Percentiles rank a stretch among this genome's conserved stretches.
These are phyloP conservation scores for Picochlorum costavermella DNA, from an alignment of 139 green algal genomes.

Conservation along the genomic window DNA sequence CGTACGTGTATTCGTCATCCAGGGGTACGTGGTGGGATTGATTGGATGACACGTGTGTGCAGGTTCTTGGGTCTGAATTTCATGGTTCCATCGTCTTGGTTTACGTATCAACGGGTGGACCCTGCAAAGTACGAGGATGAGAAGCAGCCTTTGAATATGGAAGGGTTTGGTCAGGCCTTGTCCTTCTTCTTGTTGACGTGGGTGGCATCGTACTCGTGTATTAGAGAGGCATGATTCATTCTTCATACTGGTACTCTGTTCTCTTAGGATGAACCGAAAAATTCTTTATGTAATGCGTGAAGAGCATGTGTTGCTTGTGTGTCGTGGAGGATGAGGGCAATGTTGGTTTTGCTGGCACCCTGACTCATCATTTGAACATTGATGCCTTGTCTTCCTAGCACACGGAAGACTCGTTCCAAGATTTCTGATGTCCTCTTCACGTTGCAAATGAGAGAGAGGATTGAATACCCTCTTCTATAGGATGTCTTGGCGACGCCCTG, in stretches of 20 bases:
- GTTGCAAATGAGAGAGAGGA: conserved; percentile 95
- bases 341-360: conserved; percentile 80
- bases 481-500: conserved; percentile 46
- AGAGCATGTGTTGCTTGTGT: conserved; percentile 42
- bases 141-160: conserved; percentile 13
- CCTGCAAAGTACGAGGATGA: conserved; percentile 17
- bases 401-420: conserved; percentile 61
- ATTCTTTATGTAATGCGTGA: conserved; percentile 59
- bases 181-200: conserved; percentile 43
- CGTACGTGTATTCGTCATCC: conserved; percentile 32
- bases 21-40: conserved; percentile 64
- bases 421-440: conserved; percentile 72
- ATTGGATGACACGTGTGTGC: conserved; percentile 31
- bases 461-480: conserved; percentile 59
- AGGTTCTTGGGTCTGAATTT: conserved; percentile 10
- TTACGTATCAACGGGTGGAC: conserved; percentile 27
- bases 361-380: conserved; percentile 83
- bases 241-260: no score
- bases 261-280: conserved; percentile 43
- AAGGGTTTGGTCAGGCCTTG: conserved; percentile 23
- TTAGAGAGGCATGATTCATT: not conserved
- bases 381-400: conserved; percentile 48
- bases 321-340: conserved; percentile 68
- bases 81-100: conserved; percentile 16
- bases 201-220: conserved; percentile 63